Base-by-base conservation (phyloP, 148 eudicot species). In the Fagopyrum esculentum region DNA sequence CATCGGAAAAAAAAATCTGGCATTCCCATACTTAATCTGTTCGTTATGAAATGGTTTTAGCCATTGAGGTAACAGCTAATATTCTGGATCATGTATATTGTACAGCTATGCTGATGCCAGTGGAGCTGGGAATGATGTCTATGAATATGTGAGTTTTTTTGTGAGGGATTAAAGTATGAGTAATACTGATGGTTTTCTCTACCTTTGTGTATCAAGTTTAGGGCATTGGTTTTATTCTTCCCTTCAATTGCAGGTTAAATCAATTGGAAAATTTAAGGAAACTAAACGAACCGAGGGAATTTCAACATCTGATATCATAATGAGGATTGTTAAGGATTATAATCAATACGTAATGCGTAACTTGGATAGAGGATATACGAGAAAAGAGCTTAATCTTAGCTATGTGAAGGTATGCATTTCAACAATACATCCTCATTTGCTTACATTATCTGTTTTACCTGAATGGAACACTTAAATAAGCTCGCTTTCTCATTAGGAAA, bases 281-380 rank as follows among this genome's bases (percentile, higher is more conserved):
- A 90, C 95, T 5, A 82, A 86, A 79, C 79, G 89, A 76, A 86
- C 95, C 13, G 92, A 88, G 2, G 91, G 91, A 54, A 90, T 90
- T 40, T 90, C 95, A 12, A 90, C 95, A 43, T 90, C 90, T 16
- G 92, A 88, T 73, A 77, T 90, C 66, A 86, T 90, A 70, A 90
- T 88, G 95, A 82, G 92, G 78, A 86, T 86, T 70, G 88, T 90
- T 44, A 88, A 88, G 84, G 95, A 90, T 73, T 90, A 90, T 73
- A 90, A 90, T 78, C 81, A 88, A 54, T 90, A 88, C 85, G 95
- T 90, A 72, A 81, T 90, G 90, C 92, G 92, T 35, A 90, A 90
- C 80, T 85, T 90, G 86, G 89, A 85, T 77, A 88, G 95, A 13
- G 92, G 95, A 52, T 90, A 88, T 80, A 86, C 95, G 19, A 88